These are phyloP conservation scores for Tetrapisispora phaffii DNA, from an alignment of 805 yeast genomes.

Conservation along the genomic window DNA sequence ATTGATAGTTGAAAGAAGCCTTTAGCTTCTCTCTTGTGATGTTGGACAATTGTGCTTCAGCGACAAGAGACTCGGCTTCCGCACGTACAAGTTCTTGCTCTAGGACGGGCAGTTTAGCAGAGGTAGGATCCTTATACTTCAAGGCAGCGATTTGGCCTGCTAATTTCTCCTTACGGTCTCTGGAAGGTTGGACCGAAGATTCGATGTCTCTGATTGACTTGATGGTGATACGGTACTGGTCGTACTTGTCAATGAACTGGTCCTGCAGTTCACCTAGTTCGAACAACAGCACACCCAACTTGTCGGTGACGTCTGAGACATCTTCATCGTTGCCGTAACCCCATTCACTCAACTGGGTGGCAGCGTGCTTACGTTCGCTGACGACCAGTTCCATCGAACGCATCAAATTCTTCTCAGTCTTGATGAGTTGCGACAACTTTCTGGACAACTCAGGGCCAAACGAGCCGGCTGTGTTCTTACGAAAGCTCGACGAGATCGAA, in stretches of 20 bases:
- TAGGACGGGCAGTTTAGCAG: slow-evolving; percentile 87
- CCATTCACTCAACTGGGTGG: slow-evolving; percentile 94
- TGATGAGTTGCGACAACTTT: slow-evolving; percentile 82
- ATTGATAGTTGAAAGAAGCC: slow-evolving; percentile 95
- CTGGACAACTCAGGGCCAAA: slow-evolving; percentile 92
- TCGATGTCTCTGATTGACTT: slow-evolving; percentile 94
- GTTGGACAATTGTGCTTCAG: slow-evolving; percentile 97
- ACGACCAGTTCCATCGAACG: slow-evolving; percentile 89
- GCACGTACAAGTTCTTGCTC: slow-evolving; percentile 99
- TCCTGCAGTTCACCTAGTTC: slow-evolving; percentile 98
- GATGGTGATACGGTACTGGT: slow-evolving; percentile 91
- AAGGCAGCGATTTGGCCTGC: slow-evolving; percentile 96
- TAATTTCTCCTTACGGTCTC: slow-evolving; percentile 95
- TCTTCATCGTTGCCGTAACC: slow-evolving; percentile 98
- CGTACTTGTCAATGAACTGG: slow-evolving; percentile 95
- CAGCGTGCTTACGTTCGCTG: slow-evolving; percentile 89
- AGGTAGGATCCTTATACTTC: slow-evolving; percentile 96
- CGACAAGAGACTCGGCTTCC: slow-evolving; percentile 97
- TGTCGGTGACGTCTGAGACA: slow-evolving; percentile 92
- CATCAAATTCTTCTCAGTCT: slow-evolving; percentile 93
- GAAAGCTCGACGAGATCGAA: slow-evolving; percentile 56
- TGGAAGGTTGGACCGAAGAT: slow-evolving; percentile 94
- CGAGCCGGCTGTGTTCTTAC: slow-evolving; percentile 81
- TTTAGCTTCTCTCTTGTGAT: slow-evolving; percentile 96
- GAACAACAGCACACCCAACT: slow-evolving; percentile 88